Evolutionary conservation across 768 basidiomycete genomes (phyloP).

Genomic region (Boletus bicolor): DNA sequence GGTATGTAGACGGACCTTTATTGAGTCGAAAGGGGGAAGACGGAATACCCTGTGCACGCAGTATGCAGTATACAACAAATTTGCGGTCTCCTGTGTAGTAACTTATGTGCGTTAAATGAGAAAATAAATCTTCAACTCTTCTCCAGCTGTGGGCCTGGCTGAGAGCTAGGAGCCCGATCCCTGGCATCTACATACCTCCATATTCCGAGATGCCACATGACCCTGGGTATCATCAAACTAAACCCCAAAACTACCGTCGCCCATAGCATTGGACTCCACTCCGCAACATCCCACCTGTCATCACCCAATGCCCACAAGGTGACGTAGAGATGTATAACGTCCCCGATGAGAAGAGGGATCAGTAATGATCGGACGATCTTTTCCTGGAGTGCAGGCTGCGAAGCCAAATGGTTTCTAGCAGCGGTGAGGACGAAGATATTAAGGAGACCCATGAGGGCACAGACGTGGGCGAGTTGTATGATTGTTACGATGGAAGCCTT

Average conservation of each 20-base stretch:
- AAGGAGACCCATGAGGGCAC: slow-evolving; percentile 67
- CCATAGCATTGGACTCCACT: slow-evolving; percentile 72
- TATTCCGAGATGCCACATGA: slow-evolving; percentile 73
- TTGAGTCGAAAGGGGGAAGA: slow-evolving; percentile 3
- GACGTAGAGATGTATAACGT: slow-evolving; percentile 60
- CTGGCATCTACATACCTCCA: slow-evolving; percentile 69
- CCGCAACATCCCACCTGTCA: slow-evolving; percentile 53
- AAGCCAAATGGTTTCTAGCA: slow-evolving; percentile 55
- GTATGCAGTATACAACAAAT: not conserved
- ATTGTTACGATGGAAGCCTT: slow-evolving; percentile 66
- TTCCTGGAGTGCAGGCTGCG: slow-evolving; percentile 65
- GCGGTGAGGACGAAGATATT: slow-evolving; percentile 66
- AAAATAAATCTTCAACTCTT: slow-evolving; percentile 21
- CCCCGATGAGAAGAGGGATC: slow-evolving; percentile 66
- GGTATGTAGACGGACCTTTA: not conserved
- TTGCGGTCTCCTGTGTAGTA: slow-evolving; percentile 2
- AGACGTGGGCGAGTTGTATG: slow-evolving; percentile 75
- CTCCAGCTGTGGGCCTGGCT: not conserved
- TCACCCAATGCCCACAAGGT: slow-evolving; percentile 80
- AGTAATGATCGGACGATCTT: slow-evolving; percentile 63
- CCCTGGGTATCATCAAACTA: slow-evolving; percentile 62
- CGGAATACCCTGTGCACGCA: slow-evolving; percentile 15
- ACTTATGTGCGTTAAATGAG: slow-evolving; percentile 19
- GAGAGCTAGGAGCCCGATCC: slow-evolving; percentile 38
- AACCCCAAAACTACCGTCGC: slow-evolving; percentile 60